phyloP scores from a whole-genome alignment of 2,329 filamentous ascomycete genomes.

The Aspergillus hortae region DNA sequence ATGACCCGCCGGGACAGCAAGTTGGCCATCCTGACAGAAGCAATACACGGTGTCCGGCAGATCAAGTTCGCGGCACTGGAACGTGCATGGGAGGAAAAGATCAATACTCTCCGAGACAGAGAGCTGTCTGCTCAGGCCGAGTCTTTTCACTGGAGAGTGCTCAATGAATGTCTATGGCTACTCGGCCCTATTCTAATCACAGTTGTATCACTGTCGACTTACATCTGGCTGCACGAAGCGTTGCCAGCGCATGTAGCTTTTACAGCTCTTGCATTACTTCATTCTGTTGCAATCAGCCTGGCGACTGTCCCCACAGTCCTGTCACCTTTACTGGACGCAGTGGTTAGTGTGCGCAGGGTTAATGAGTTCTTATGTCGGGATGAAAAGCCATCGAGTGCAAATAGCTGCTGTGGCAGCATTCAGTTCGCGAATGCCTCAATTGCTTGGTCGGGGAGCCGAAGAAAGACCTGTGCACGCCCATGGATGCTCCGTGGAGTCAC shows the following conservation, averaged over 20 bases:
- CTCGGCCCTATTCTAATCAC: constrained; percentile 69
- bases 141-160: constrained; percentile 62
- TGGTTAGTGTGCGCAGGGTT: no score
- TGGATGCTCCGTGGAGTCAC: constrained; percentile 51
- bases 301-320: no score
- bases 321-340: no score
- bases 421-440: no score
- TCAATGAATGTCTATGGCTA: constrained; percentile 66
- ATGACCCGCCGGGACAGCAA: background rate
- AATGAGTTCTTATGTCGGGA: no score
- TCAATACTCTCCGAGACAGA: constrained; percentile 60
- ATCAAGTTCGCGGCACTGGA: constrained; percentile 82
- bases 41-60: constrained; percentile 73
- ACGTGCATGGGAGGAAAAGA: constrained; percentile 68
- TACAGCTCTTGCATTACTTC: no score
- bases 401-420: no score
- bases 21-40: constrained; percentile 70
- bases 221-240: no score
- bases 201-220: constrained; percentile 57
- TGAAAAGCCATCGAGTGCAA: no score
- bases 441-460: background rate
- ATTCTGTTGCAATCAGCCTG: no score
- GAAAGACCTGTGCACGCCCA: constrained; percentile 40
- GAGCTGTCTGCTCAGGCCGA: constrained; percentile 66
- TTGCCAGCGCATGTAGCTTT: no score